Evolutionary conservation across 345 rosid species (phyloP), one percentile per base, ranked within the genome.

Genomic region (Dipteronia dyeriana): DNA sequence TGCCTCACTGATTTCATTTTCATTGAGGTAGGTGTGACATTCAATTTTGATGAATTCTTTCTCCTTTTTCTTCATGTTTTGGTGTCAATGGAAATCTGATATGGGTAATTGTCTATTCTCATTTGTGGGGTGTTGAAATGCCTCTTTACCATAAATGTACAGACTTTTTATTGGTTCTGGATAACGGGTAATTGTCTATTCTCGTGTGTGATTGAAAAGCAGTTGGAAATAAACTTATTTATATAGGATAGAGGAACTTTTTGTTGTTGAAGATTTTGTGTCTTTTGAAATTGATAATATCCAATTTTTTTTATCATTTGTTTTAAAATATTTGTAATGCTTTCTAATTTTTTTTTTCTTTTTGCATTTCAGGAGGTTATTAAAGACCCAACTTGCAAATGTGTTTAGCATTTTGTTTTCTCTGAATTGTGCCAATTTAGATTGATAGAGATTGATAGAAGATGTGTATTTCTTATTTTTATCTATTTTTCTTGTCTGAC

Each of bases 61-160:
- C 49, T 70, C 29, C 29, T 9, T 69, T 68, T 14, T 69, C 11
- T 76, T 59, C 4, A 4, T 62, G 29, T 64, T 51, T 61, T 64
- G 31, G 47, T 62, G 61, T 3, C 16, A n/a, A 60, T 22, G 62
- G 69, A 53, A 63, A 62, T 70, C 70, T 62, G 75, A 16, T 70
- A 60, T 68, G 41, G 19, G 10, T 5, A 68, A 43, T 60, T 68
- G 43, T 69, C 66, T 3, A 31, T 47, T 45, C 62, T 69, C 61
- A 13, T 59, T 69, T 1, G 60, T 11, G 29, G 43, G 45, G 60
- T 11, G 13, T 14, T 23, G 53, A 22, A n/a, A 26, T 69, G 34
- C 19, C 16, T 31, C 12, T 75, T 70, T 75, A 10, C 59, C 34
- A 63, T 12, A 34, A 56, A 23, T 47, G 4, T 60, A 25, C 13